Conservation (phyloP, 2,329 filamentous ascomycete species). For the Lachnellula occidentalis region DNA sequence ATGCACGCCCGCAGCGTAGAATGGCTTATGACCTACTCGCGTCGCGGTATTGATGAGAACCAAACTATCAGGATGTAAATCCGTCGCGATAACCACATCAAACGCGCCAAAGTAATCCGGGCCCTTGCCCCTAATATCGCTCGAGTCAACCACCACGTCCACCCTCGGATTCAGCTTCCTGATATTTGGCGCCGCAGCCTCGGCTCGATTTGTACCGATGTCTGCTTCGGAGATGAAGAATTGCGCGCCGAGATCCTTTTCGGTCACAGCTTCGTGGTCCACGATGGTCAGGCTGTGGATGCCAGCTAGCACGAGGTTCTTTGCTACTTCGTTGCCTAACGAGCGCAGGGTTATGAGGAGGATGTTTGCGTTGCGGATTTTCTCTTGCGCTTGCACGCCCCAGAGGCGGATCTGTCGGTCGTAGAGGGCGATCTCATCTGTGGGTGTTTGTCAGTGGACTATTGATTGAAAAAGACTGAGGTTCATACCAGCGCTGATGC, state of each 20-base stretch:
- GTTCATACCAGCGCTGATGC: slow-evolving; percentile 34
- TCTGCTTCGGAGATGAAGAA: slow-evolving; percentile 71
- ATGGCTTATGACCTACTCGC: slow-evolving; percentile 69
- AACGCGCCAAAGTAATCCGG: slow-evolving; percentile 73
- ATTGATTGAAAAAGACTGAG: neutral
- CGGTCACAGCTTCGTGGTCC: slow-evolving; percentile 69
- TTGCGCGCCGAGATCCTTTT: slow-evolving; percentile 74
- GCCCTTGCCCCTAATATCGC: slow-evolving; percentile 60
- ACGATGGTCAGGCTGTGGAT: slow-evolving; percentile 85
- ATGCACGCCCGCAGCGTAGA: slow-evolving; percentile 83
- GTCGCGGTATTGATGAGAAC: slow-evolving; percentile 81
- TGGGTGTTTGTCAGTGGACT: slow-evolving; percentile 1
- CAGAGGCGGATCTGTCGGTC: slow-evolving; percentile 96
- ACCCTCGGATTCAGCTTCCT: slow-evolving; percentile 89
- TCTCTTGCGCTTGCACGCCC: slow-evolving; percentile 93
- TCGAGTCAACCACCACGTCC: slow-evolving; percentile 63
- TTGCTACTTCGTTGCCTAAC: slow-evolving; percentile 89
- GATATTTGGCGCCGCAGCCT: slow-evolving; percentile 71
- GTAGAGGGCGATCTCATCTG: slow-evolving; percentile 94
- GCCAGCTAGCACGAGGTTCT: slow-evolving; percentile 92
- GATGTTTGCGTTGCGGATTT: slow-evolving; percentile 83
- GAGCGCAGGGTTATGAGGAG: slow-evolving; percentile 84
- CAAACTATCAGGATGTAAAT: slow-evolving; percentile 70
- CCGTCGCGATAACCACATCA: slow-evolving; percentile 84
- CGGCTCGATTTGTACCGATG: slow-evolving; percentile 77